Percentiles rank a stretch among this genome's conserved stretches.
These are phyloP conservation scores for Boletus rufocinnamomeus DNA, from an alignment of 768 basidiomycete genomes.

Conservation along the genomic window DNA sequence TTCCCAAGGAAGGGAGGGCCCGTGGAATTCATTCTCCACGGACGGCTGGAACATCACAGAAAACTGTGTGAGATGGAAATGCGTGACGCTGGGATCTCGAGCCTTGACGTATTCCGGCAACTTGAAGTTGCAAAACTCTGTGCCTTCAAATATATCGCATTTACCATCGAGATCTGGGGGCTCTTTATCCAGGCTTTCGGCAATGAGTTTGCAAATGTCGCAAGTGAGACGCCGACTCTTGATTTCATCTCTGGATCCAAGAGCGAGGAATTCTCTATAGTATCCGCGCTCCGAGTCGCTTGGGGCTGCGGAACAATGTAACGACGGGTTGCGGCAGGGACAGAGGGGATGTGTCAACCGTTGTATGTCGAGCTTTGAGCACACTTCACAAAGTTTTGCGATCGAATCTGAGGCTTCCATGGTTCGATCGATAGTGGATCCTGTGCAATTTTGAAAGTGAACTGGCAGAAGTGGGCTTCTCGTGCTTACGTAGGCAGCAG, in stretches of 20 bases:
- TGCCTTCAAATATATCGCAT: conserved; percentile 2
- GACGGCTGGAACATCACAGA: conserved; percentile 5
- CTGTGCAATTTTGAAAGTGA: too few species aligned
- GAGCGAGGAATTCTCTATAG: background rate
- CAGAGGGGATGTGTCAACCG: background rate
- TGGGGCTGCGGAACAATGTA: conserved; percentile 6
- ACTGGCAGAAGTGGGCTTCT: too few species aligned
- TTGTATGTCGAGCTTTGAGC: conserved; percentile 9
- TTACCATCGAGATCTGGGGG: conserved; percentile 7
- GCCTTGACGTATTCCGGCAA: conserved; percentile 1
- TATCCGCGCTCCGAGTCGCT: too few species aligned
- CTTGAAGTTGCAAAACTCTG: conserved; percentile 9
- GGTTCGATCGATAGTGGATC: background rate
- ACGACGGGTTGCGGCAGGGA: background rate
- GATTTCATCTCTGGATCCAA: conserved; percentile 19
- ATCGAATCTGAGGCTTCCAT: background rate
- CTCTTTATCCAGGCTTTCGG: conserved; percentile 15
- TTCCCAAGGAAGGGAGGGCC: conserved; percentile 15
- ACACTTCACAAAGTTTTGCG: conserved; percentile 5
- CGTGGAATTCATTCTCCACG: background rate
- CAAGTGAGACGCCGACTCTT: conserved; percentile 12
- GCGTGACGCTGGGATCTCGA: conserved; percentile 7
- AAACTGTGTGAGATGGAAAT: conserved; percentile 19
- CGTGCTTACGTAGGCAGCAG: too few species aligned
- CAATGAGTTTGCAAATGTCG: conserved; percentile 16